Evolutionary conservation across 1,139 yeast genomes (phyloP), one percentile per base, ranked within the genome.

Genomic region (Magnusiomyces clavatus): DNA sequence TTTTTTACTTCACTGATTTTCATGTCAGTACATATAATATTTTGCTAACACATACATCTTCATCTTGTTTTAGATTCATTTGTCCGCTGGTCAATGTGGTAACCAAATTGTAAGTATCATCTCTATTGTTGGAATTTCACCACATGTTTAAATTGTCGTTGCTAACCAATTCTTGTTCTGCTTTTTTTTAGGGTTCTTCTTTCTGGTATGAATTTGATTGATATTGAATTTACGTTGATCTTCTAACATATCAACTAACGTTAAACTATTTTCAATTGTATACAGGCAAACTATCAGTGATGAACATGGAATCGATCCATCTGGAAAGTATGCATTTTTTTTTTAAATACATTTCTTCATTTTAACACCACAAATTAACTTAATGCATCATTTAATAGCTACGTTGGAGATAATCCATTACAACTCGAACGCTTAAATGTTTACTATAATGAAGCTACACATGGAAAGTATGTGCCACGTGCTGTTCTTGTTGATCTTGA

Each of bases 61-160:
- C 19, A 31, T 40, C 11, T 13, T 39, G 38, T 56, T 48, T 67
- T 43, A 82, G 88, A 85, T 86, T 71, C 95, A 86, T 73, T 79
- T 86, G 72, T 87, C 95, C 56, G 83, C 95, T 54, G 95, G 95
- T 73, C 95, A 87, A 75, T 87, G 96, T 82, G 96, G 96, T 82
- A 87, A 87, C 79, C 96, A 87, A 75, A 86, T 87, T 63, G 85
- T 80, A 75, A 62, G 83, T 78, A 35, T 44, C 24, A 34, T 31
- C 49, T 24, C 4, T 24, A 8, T 8, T 8, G 8, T 24, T 24
- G 4, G 31, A 24, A 24, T 24, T 24, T 8, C 4, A 24, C 31
- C 4, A 24, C 31, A 24, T 24, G 31, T 8, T 24, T 8, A 24
- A 24, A 24, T 8, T 24, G 31, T 24, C 31, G 31, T 24, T 24